Conservation (phyloP, 2,329 filamentous ascomycete genomes). For the Didymella sp. region DNA sequence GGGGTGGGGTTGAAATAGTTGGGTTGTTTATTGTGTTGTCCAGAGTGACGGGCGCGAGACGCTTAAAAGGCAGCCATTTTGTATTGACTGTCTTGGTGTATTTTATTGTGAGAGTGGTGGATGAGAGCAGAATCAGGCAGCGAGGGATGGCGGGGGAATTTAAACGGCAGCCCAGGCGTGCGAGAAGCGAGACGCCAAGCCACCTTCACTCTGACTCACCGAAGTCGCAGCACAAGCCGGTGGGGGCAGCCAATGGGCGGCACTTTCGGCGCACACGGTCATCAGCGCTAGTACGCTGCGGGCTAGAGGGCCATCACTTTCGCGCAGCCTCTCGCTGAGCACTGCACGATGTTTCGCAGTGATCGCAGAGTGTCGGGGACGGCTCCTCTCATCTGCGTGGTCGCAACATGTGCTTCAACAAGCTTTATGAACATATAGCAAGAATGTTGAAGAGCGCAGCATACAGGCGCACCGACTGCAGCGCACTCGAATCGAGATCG, state of each 20-base stretch:
- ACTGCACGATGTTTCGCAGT: constrained; percentile 14
- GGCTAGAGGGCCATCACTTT: constrained; percentile 18
- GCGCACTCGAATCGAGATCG: background rate
- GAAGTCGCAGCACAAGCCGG: constrained; percentile 20
- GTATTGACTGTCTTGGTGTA: constrained; percentile 42
- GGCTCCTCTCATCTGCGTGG: background rate
- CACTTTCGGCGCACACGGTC: background rate
- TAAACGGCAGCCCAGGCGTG: constrained; percentile 23
- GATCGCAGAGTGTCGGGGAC: constrained; percentile 2
- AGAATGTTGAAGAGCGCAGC: background rate
- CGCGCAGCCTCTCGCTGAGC: constrained; percentile 19
- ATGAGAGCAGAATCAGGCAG: constrained; percentile 43
- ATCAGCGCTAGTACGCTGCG: constrained; percentile 14
- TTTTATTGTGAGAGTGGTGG: constrained; percentile 30
- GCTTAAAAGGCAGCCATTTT: constrained; percentile 51
- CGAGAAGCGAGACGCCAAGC: constrained; percentile 32
- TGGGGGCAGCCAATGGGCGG: constrained; percentile 9
- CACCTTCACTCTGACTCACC: constrained; percentile 24
- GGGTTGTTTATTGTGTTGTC: constrained; percentile 34
- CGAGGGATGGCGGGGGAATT: constrained; percentile 37
- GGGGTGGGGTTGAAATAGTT: constrained; percentile 37
- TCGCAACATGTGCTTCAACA: constrained; percentile 2
- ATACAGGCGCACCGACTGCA: background rate
- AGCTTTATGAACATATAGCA: constrained; percentile 2
- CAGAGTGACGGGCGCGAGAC: constrained; percentile 43